Evolutionary conservation across 2,329 filamentous ascomycete genomes (phyloP).

Genomic region (Neofusicoccum kwambonambiense): DNA sequence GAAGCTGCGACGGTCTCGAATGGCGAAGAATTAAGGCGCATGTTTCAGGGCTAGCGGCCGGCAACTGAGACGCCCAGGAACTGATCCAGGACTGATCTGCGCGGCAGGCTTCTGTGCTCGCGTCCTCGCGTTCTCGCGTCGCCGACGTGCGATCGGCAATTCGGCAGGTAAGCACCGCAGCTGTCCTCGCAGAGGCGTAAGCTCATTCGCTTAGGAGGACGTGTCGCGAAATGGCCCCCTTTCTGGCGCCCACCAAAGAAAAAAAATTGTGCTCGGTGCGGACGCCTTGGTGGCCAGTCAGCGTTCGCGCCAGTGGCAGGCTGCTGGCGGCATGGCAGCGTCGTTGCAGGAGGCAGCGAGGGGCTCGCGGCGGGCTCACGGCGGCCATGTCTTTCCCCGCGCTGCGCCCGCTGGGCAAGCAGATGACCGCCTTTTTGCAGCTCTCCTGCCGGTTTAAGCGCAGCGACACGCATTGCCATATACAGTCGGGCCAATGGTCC

Average conservation of each 20-base stretch:
- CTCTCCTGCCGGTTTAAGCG: background rate
- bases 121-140: background rate
- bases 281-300: background rate
- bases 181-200: background rate
- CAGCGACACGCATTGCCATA: background rate
- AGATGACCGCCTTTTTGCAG: slow-evolving; percentile 10
- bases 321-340: too few species aligned
- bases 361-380: background rate
- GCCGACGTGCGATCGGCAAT: background rate
- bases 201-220: slow-evolving; percentile 10
- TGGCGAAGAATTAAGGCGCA: background rate
- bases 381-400: background rate
- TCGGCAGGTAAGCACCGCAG: background rate
- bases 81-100: background rate
- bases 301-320: background rate
- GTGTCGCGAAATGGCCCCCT: slow-evolving; percentile 4
- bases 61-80: background rate
- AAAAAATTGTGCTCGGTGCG: background rate
- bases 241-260: background rate
- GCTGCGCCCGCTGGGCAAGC: background rate
- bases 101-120: background rate
- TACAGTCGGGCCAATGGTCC: background rate
- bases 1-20: background rate
- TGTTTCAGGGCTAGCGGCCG: slow-evolving; percentile 6
- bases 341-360: too few species aligned